Evolutionary conservation across 2,329 filamentous ascomycete genomes (phyloP), one percentile per base, ranked within the genome.

Genomic region (Daldinia sp.): DNA sequence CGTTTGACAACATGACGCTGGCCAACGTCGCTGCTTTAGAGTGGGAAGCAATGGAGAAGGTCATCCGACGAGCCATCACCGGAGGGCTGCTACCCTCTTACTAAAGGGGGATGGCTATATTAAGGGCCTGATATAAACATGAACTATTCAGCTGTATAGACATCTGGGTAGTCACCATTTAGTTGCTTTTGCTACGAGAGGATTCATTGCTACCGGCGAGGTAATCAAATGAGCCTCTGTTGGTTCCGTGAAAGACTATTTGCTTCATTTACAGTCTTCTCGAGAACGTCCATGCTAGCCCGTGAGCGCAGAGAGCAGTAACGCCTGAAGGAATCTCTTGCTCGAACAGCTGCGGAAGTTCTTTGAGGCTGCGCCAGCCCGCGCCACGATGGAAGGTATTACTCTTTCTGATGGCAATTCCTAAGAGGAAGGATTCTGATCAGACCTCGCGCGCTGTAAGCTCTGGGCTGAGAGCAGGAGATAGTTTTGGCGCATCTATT

Each of bases 1-100:
- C 63, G 0, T 83, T 85, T 58, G 83, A 85, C 61, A 66, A 75
- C 21, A 76, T 84, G 77, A 83, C 81, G 4, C 77, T 88, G 2
- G 75, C 77, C 0, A 71, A 82, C 35, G 78, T 80, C 9, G 82
- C 81, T 1, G 64, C 73, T 4, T 66, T 71, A 10, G 86, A 88
- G 73, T 81, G 84, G 70, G 67, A 71, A 4, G 80, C 80, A 2
- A 76, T 88, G 4, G 82, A 87, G 71, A 72, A 75, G 3, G 78
- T 85, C 49, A 73, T 88, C 23, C 73, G 75, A 19, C 73, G 74
- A 11, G 70, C 72, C 2, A 10, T 72, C 5, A 23, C 58, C 2
- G 70, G 71, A 9, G 71, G 70, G 9, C 1, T 2, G 1, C 19
- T 47, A 9, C 41, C 54, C 7, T 9, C 25, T 35, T 39, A 63